Evolutionary conservation across 208 protist genomes (phyloP).

Genomic region (Leishmania turanica): DNA sequence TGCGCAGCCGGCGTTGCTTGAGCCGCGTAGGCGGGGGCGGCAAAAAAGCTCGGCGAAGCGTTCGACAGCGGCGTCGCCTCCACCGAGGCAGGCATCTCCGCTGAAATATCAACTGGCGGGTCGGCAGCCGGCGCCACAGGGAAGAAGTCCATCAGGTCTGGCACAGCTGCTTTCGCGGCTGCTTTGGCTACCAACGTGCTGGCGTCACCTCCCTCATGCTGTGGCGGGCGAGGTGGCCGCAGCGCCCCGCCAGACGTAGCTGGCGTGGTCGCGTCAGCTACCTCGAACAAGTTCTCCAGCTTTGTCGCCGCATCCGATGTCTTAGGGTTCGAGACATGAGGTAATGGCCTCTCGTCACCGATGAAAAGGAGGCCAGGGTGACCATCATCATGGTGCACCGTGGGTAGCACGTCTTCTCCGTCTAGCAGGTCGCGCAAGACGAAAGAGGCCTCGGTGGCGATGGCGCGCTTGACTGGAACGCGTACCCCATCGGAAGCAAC

Average conservation of each 20-base stretch:
- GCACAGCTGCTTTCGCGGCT: slow-evolving; percentile 4
- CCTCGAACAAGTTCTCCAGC: slow-evolving; percentile 28
- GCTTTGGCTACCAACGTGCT: not conserved
- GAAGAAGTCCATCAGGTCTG: slow-evolving; percentile 36
- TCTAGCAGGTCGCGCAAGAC: slow-evolving; percentile 82
- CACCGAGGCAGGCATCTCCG: not conserved
- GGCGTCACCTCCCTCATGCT: not conserved
- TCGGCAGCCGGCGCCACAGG: not conserved
- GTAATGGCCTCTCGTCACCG: not conserved
- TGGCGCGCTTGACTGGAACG: slow-evolving; percentile 57
- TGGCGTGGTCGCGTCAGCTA: not conserved
- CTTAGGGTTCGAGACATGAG: not conserved
- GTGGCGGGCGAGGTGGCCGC: not conserved
- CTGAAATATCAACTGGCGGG: not conserved
- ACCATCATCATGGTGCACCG: slow-evolving; percentile 3
- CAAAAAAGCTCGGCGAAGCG: not conserved
- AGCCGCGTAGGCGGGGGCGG: not conserved
- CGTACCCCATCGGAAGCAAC: slow-evolving; percentile 70
- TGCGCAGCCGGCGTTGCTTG: not conserved
- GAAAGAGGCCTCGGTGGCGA: slow-evolving; percentile 75
- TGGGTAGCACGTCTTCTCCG: slow-evolving; percentile 37
- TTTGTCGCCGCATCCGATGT: slow-evolving; percentile 6
- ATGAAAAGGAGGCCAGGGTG: not conserved
- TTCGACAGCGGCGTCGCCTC: not conserved
- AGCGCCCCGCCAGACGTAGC: not conserved